Evolutionary conservation across 768 basidiomycete species (phyloP).

Genomic region (Mycena indigotica): DNA sequence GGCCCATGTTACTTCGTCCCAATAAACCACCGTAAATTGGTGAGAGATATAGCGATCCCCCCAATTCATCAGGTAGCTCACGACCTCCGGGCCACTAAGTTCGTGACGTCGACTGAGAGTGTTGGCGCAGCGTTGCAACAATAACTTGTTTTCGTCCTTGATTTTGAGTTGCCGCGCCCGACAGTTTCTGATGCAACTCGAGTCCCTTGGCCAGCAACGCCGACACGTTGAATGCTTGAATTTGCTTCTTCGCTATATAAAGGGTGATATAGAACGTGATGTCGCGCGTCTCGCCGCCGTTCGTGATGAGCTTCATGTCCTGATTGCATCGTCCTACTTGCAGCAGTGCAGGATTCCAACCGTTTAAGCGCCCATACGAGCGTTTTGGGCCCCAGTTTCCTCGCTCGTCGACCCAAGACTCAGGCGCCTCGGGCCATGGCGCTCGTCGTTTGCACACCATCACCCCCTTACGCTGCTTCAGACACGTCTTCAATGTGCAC

Average conservation of each 20-base stretch:
- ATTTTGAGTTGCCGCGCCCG: background rate
- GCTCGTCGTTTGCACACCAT: background rate
- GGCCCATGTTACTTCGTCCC: conserved; percentile 21
- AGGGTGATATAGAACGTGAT: too few relatives aligned
- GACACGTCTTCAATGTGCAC: too few relatives aligned
- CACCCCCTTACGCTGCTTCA: background rate
- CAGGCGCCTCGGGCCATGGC: background rate
- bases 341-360: conserved; percentile 29
- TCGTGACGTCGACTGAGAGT: conserved; percentile 31
- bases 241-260: conserved; percentile 47
- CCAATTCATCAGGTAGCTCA: conserved; percentile 35
- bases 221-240: conserved; percentile 33
- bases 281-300: too few relatives aligned
- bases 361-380: conserved; percentile 27
- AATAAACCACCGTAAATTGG: conserved; percentile 32
- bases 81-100: too few relatives aligned
- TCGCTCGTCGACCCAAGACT: conserved; percentile 26
- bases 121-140: conserved; percentile 30
- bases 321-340: too few relatives aligned
- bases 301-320: too few relatives aligned
- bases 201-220: conserved; percentile 37
- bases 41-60: conserved; percentile 35
- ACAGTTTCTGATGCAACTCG: conserved; percentile 29
- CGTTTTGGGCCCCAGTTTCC: conserved; percentile 34
- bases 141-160: conserved; percentile 20